Evolutionary conservation across 106 monocot genomes (phyloP), one percentile per base, ranked within the genome.

Genomic region (Dendrobium nobile): DNA sequence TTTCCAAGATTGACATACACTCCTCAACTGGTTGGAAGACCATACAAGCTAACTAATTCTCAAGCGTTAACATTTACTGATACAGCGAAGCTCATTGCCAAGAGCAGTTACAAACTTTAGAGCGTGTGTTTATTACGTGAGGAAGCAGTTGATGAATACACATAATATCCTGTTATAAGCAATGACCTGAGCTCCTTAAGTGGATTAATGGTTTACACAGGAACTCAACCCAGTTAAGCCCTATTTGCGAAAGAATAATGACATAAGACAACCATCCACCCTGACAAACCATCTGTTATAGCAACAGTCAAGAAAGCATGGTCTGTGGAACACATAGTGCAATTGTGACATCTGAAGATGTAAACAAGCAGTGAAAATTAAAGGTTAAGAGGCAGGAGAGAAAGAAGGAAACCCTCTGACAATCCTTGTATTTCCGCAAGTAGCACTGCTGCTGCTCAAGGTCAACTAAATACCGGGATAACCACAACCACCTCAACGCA

Each of bases 61-160:
- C 77, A 82, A 17, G 68, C 54, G 15, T 68, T 75, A 54, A 84
- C 67, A 18, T 76, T 86, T 80, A 73, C 79, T 51, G 82, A 86
- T 82, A 73, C 80, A 68, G 70, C 85, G 75, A 78, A 77, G 78
- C 26, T 80, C 9, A 77, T 85, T 72, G 77, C 43, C 75, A 75
- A 59, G 54, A 82, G 48, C 85, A 87, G 76, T 17, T 8, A 37
- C 79, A 70, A 80, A 77, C 72, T 75, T 75, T 41, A 20, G 58
- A 80, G 56, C 11, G 41, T 16, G 79, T 78, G 67, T 47, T 47
- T 83, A 43, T 19, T 22, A 22, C 47, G 48, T 74, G 55, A 67
- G 65, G 54, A 70, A 79, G 24, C 26, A 82, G 61, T 82, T 54
- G 43, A n/a, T 22, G 26, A 75, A 85, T 51, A 68, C 54, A 82